phyloP scores from a whole-genome alignment of 1,139 yeast genomes.

The Kurtzmaniella natalensis region DNA sequence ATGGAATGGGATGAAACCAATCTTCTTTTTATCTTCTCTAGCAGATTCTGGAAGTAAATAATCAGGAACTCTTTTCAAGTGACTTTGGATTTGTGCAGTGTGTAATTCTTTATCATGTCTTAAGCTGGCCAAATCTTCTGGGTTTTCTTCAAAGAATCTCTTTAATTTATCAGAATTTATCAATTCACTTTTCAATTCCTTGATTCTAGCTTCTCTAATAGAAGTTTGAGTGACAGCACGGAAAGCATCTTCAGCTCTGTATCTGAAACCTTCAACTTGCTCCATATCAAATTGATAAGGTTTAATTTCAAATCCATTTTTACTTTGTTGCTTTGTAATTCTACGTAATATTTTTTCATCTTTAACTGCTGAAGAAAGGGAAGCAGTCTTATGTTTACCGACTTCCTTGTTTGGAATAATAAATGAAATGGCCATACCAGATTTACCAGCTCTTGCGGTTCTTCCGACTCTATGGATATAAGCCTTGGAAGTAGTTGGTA shows the following conservation, averaged over 20 bases:
- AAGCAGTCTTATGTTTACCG: slow-evolving; percentile 86
- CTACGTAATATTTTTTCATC: slow-evolving; percentile 84
- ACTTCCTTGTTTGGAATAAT: slow-evolving; percentile 79
- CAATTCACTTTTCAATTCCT: slow-evolving; percentile 84
- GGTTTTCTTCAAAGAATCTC: slow-evolving; percentile 95
- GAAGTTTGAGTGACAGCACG: slow-evolving; percentile 90
- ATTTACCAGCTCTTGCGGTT: slow-evolving; percentile 95
- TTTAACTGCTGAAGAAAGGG: slow-evolving; percentile 62
- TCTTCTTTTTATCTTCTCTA: slow-evolving; percentile 50
- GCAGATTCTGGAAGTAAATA: slow-evolving; percentile 84
- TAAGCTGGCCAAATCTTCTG: slow-evolving; percentile 85
- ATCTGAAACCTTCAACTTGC: slow-evolving; percentile 94
- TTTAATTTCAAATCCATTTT: slow-evolving; percentile 64
- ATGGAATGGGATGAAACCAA: slow-evolving; percentile 77
- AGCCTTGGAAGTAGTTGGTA: slow-evolving; percentile 85
- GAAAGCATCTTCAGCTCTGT: slow-evolving; percentile 96
- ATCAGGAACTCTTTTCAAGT: slow-evolving; percentile 88
- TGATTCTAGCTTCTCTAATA: slow-evolving; percentile 88
- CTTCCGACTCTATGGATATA: slow-evolving; percentile 95
- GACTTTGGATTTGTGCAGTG: slow-evolving; percentile 76
- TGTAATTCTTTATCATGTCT: slow-evolving; percentile 91
- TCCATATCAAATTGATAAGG: slow-evolving; percentile 91
- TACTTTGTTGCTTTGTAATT: slow-evolving; percentile 72
- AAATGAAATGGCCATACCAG: slow-evolving; percentile 93
- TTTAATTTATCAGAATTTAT: slow-evolving; percentile 85